Percentiles rank a stretch among this genome's conserved stretches.
Conservation (phyloP, 179 eudicot species). For the Drosera spatulata region DNA sequence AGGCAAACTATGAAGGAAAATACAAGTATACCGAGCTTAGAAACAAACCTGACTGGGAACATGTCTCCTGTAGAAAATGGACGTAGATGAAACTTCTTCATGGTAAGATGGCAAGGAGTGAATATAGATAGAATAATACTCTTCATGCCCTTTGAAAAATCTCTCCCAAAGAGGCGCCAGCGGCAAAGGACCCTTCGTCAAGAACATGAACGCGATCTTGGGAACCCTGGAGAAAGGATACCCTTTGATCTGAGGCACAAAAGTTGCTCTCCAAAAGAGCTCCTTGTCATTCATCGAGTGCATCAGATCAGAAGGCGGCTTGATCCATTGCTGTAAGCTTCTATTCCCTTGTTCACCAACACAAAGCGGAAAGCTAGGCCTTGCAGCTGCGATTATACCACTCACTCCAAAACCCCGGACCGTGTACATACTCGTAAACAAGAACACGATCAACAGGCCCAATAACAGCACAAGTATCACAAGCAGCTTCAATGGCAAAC, state of each 20-base stretch:
- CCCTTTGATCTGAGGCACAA: slow-evolving; percentile 22
- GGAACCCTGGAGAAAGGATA: slow-evolving; percentile 28
- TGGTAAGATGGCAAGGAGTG: slow-evolving; percentile 31
- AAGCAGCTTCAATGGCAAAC: slow-evolving; percentile 51
- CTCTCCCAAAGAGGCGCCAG: slow-evolving; percentile 22
- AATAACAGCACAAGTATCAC: slow-evolving; percentile 46
- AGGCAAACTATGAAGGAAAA: neutral
- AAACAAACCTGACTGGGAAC: slow-evolving; percentile 33
- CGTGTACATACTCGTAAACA: slow-evolving; percentile 44
- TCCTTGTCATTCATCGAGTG: slow-evolving; percentile 40
- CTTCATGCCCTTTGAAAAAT: slow-evolving; percentile 10
- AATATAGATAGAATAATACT: slow-evolving; percentile 30
- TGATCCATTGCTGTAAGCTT: slow-evolving; percentile 26
- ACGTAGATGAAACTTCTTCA: slow-evolving; percentile 17
- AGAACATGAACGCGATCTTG: slow-evolving; percentile 52
- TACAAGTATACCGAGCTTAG: slow-evolving; percentile 1
- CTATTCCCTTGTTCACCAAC: slow-evolving; percentile 13
- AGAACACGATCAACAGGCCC: slow-evolving; percentile 37
- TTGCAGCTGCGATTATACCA: slow-evolving; percentile 20
- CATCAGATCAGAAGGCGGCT: slow-evolving; percentile 31
- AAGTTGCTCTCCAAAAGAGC: slow-evolving; percentile 45
- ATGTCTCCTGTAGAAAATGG: slow-evolving; percentile 28
- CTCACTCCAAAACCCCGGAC: slow-evolving; percentile 42
- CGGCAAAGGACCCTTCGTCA: slow-evolving; percentile 50
- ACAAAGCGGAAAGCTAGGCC: slow-evolving; percentile 44